These are phyloP conservation scores for Malania oleifera DNA, from an alignment of 164 flowering plant genomes.

Conservation along the genomic window DNA sequence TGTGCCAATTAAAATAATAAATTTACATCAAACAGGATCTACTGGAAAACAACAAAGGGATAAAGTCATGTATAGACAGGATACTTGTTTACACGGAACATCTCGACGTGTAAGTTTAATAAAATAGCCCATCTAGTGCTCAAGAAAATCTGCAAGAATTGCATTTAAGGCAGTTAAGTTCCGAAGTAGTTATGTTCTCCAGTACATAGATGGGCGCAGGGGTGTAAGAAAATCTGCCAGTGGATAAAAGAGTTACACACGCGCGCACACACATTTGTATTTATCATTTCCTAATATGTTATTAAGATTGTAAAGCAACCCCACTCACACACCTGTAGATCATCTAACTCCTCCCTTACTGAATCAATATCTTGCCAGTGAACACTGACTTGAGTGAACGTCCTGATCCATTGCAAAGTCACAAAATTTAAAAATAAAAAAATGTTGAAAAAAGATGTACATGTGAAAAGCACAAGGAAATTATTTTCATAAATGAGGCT, in stretches of 20 bases:
- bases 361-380: constrained; percentile 98
- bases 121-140: constrained; percentile 99
- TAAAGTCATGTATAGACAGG: constrained; percentile 24
- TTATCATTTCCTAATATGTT: neutral
- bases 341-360: constrained; percentile 96
- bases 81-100: constrained; percentile 99
- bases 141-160: constrained; percentile 70
- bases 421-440: no score
- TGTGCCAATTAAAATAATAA: neutral
- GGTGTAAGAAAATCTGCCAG: neutral
- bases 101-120: constrained; percentile 91
- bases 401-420: constrained; percentile 41
- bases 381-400: constrained; percentile 94
- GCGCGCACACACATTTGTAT: no score
- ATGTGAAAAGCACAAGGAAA: no score
- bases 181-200: neutral
- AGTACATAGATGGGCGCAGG: neutral
- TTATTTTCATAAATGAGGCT: no score
- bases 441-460: no score
- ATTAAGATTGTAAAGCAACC: neutral
- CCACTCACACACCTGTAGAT: constrained; percentile 66
- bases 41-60: neutral
- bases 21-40: no score
- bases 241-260: neutral
- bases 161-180: neutral